Conservation (phyloP, 1,284 basidiomycete species). For the Moniliophthora roreri region DNA sequence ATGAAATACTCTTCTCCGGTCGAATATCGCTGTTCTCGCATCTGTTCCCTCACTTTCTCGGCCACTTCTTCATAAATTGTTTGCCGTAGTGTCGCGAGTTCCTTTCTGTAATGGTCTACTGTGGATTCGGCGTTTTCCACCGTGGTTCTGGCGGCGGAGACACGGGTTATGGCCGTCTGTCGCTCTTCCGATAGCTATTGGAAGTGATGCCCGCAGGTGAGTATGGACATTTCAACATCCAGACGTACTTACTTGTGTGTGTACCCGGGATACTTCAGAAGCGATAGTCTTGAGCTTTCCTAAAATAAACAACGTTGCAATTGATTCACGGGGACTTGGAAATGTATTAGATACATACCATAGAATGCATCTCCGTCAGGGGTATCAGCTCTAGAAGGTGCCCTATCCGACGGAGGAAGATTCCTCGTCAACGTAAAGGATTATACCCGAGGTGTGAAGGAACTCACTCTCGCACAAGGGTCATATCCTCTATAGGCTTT, state of each 20-base stretch:
- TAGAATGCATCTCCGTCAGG: conserved; percentile 8
- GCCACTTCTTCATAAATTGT: conserved; percentile 9
- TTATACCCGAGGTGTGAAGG: background rate
- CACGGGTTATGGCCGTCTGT: conserved; percentile 2
- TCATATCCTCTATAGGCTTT: conserved; percentile 5
- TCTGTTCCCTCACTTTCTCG: background rate
- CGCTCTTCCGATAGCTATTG: conserved; percentile 10
- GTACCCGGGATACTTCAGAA: conserved; percentile 8
- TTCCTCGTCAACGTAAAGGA: background rate
- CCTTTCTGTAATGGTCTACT: conserved; percentile 7
- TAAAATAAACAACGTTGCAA: background rate
- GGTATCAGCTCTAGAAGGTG: conserved; percentile 9
- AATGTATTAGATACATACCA: conserved; percentile 7
- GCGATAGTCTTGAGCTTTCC: conserved; percentile 8
- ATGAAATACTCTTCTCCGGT: background rate
- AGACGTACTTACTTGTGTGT: conserved; percentile 2
- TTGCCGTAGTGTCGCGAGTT: conserved; percentile 7
- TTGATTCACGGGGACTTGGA: background rate
- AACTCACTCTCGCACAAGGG: conserved; percentile 9
- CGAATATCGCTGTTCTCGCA: no score
- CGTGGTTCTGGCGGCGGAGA: background rate
- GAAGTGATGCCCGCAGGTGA: background rate
- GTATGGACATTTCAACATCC: background rate
- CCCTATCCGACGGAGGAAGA: background rate
- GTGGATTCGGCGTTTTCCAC: conserved; percentile 9